Percentiles rank a stretch among this genome's conserved stretches.
These are phyloP conservation scores for Tulasnella calospora DNA, from an alignment of 768 basidiomycete genomes.

Conservation along the genomic window DNA sequence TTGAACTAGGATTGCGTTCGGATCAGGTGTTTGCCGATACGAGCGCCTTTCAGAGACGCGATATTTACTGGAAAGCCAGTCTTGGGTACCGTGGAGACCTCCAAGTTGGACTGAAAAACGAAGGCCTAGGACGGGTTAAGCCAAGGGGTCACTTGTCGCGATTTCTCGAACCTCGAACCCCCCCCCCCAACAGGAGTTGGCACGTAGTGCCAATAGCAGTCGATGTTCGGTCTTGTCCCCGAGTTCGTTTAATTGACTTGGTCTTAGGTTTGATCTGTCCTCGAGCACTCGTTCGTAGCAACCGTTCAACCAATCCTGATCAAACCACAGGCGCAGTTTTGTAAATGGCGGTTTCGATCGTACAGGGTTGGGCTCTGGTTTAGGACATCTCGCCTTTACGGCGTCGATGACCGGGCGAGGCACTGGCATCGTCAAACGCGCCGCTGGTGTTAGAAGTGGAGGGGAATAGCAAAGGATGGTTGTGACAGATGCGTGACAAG, in stretches of 20 bases:
- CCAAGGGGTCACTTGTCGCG: not conserved
- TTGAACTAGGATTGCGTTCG: slow-evolving; percentile 52
- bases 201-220: slow-evolving; percentile 49
- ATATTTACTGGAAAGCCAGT: slow-evolving; percentile 60
- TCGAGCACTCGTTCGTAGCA: slow-evolving; percentile 43
- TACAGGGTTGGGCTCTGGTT: slow-evolving; percentile 22
- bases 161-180: too few species aligned
- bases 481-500: too few species aligned
- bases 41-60: slow-evolving; percentile 10
- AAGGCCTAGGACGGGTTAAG: not conserved
- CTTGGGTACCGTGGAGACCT: slow-evolving; percentile 63
- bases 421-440: slow-evolving; percentile 12
- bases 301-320: slow-evolving; percentile 68
- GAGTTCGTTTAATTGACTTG: slow-evolving; percentile 49
- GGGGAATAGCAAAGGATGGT: too few species aligned
- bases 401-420: slow-evolving; percentile 1
- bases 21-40: not conserved
- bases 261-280: slow-evolving; percentile 43
- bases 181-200: not conserved
- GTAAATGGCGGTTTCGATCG: not conserved
- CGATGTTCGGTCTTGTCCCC: slow-evolving; percentile 56
- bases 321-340: not conserved
- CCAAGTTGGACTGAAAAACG: slow-evolving; percentile 52
- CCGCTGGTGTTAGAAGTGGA: not conserved
- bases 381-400: slow-evolving; percentile 16